Base-by-base conservation (phyloP, 1,284 basidiomycete species). In the Takashimella tepidaria region DNA sequence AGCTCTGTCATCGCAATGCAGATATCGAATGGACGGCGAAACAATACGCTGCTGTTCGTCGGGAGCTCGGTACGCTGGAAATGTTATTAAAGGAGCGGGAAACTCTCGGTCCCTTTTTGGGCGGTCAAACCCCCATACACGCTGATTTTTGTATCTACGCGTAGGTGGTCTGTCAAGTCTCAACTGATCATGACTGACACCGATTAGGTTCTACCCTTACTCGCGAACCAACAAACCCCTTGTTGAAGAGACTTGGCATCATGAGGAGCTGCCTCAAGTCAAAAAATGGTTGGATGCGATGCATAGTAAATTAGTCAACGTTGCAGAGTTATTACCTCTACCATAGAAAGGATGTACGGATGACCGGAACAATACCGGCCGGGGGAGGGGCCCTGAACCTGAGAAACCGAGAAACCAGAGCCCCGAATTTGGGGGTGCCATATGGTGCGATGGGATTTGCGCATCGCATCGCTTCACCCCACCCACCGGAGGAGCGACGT, bases 121-220 rank as follows among this genome's bases (percentile, higher is more conserved):
- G 46, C 16, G 59, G 59, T 1, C 19, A 31, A 1, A 43, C 47
- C 46, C 57, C 59, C 16, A 52, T 54, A 2, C 59, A 61, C 46
- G 53, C 57, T 4, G 59, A 61, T 43, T 61, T 59, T 41, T 55
- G 50, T 46, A 47, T 61, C 8, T 61, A 51, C 45, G 57, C 57
- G 50, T 54, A 45, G 49, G 51, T 54, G n/a, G 20, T 47, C 10
- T 37, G 31, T 8, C 8, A 37, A 16, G 31, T 22, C 48, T 12
- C 48, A 22, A 25, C 10, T 1, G 4, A 27, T 24, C 21, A 16
- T 23, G n/a, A 16, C 13, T 8, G n/a, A 51, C 37, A 37, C n/a
- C n/a, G n/a, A 22, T 22, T 47, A 57, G 48, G 37, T 61, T 59
- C 47, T 61, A 59, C 40, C 48, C 59, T 3, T 61, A 61, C 51